These are phyloP conservation scores for Somion occarium DNA, from an alignment of 1,284 basidiomycete species.

Conservation along the genomic window DNA sequence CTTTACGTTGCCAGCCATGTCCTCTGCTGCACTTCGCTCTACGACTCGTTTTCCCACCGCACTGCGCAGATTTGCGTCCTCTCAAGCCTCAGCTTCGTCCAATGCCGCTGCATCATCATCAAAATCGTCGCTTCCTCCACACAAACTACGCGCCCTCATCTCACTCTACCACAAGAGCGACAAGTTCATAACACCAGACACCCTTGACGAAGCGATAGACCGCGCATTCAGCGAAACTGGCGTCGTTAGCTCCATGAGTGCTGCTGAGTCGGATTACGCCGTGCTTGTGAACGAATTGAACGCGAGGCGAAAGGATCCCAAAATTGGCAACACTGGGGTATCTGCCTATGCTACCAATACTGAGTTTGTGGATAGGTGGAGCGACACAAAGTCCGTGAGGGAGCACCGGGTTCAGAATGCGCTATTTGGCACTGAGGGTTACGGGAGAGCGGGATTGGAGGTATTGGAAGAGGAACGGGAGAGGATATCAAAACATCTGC, in stretches of 20 bases:
- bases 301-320: neutral
- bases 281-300: no score
- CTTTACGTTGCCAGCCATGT: no score
- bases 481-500: conserved; percentile 25
- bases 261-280: no score
- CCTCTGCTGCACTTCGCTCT: neutral
- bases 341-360: neutral
- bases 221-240: conserved; percentile 52
- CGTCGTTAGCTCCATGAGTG: no score
- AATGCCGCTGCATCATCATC: conserved; percentile 8
- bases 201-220: conserved; percentile 59
- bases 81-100: conserved; percentile 8
- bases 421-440: conserved; percentile 49
- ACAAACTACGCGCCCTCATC: conserved; percentile 67
- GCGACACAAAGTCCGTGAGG: conserved; percentile 27
- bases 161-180: conserved; percentile 68
- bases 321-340: neutral
- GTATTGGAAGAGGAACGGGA: conserved; percentile 45
- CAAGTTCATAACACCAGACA: conserved; percentile 64
- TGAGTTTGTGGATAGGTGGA: conserved; percentile 11
- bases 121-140: conserved; percentile 36
- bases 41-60: conserved; percentile 13
- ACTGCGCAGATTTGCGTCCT: conserved; percentile 14
- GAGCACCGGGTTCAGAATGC: conserved; percentile 47
- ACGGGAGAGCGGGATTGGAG: conserved; percentile 49